phyloP scores from a whole-genome alignment of 768 basidiomycete genomes.

The Tylopilus sp. region DNA sequence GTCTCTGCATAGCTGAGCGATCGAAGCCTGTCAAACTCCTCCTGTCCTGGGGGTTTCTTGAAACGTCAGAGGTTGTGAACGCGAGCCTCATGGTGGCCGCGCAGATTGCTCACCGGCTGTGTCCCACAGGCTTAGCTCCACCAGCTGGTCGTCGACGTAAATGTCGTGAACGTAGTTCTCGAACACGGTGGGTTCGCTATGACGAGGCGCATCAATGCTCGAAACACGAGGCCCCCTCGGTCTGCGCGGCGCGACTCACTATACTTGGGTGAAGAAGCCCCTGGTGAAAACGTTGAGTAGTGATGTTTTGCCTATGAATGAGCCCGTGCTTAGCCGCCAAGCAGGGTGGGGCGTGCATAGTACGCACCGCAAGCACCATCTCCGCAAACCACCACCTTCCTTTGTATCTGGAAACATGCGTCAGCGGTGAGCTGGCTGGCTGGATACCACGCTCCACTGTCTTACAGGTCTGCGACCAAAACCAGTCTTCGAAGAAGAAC shows the following conservation, averaged over 20 bases:
- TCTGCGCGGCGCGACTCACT: constrained; percentile 49
- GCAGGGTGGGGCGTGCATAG: background rate
- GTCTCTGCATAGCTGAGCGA: constrained; percentile 97
- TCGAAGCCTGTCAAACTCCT: constrained; percentile 91
- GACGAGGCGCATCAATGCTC: background rate
- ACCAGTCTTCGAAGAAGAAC: constrained; percentile 48
- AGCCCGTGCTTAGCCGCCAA: constrained; percentile 8
- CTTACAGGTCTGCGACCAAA: constrained; percentile 46
- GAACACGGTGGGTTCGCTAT: constrained; percentile 90
- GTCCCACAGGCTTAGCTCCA: constrained; percentile 96
- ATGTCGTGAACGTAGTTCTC: constrained; percentile 96
- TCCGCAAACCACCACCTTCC: constrained; percentile 87
- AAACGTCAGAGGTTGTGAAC: constrained; percentile 29
- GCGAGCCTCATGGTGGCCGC: background rate
- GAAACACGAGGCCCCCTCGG: background rate
- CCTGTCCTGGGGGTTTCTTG: constrained; percentile 64
- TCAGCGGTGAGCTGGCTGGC: constrained; percentile 11
- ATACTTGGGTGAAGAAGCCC: constrained; percentile 93
- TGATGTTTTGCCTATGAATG: constrained; percentile 67
- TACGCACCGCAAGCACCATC: constrained; percentile 89
- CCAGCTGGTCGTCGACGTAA: constrained; percentile 77
- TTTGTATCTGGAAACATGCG: constrained; percentile 39
- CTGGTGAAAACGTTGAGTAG: constrained; percentile 84
- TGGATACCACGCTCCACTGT: constrained; percentile 5
- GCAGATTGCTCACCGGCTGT: constrained; percentile 71